phyloP scores from a whole-genome alignment of 169 alveolate genomes.

The Eimeria brunetti region DNA sequence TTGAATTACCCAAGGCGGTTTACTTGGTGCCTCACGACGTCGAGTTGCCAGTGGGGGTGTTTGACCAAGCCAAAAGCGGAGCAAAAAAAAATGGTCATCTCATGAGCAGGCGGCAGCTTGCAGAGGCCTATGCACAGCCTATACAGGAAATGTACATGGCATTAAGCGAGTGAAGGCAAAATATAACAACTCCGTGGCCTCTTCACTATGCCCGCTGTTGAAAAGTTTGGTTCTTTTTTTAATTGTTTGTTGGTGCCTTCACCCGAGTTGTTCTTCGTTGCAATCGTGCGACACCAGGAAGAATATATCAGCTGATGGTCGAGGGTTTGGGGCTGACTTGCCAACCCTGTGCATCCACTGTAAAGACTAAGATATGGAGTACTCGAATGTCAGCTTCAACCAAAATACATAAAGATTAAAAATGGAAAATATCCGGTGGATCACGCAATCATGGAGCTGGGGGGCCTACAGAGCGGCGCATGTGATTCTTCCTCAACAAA shows the following conservation, averaged over 20 bases:
- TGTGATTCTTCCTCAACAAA: too few species aligned
- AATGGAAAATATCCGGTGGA: too few species aligned
- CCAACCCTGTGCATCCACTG: background rate
- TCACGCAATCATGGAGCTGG: too few species aligned
- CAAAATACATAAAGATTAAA: too few species aligned
- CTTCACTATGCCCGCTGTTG: background rate
- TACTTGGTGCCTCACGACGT: constrained; percentile 65
- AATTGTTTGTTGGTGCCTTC: background rate
- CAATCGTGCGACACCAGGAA: background rate
- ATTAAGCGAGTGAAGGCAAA: background rate
- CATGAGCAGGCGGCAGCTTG: constrained; percentile 48
- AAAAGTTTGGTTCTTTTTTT: background rate
- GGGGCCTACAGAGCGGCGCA: too few species aligned
- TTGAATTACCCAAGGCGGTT: constrained; percentile 49
- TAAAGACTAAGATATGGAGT: background rate
- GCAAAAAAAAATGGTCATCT: background rate
- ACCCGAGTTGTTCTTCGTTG: background rate
- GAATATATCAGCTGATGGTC: background rate
- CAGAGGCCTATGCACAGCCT: constrained; percentile 61
- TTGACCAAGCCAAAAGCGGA: background rate
- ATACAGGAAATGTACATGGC: constrained; percentile 44
- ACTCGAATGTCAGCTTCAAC: background rate
- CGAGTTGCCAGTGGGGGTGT: constrained; percentile 33
- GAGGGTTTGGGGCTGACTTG: background rate
- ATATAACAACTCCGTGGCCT: background rate